phyloP scores from a whole-genome alignment of 495 filamentous ascomycete species.

The Penicillium parvum region DNA sequence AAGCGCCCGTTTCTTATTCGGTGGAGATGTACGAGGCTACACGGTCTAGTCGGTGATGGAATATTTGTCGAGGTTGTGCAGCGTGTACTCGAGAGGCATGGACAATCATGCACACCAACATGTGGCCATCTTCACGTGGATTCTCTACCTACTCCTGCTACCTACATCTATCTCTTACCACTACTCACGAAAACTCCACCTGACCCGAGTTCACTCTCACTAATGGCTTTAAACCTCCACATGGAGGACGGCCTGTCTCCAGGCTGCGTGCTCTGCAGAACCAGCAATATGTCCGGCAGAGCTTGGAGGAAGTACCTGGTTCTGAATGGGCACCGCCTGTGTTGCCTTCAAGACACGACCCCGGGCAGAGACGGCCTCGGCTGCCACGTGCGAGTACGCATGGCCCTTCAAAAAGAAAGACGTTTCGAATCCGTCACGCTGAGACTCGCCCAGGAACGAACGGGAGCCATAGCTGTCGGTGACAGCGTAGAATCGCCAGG shows the following conservation, averaged over 20 bases:
- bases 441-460: constrained; percentile 30
- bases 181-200: not conserved
- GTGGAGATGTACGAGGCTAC: too few species aligned
- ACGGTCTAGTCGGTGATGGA: too few species aligned
- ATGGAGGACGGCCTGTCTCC: constrained; percentile 9
- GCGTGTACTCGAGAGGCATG: too few species aligned
- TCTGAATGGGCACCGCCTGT: constrained; percentile 15
- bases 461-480: constrained; percentile 31
- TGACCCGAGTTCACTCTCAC: not conserved
- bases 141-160: too few species aligned
- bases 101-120: too few species aligned
- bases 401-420: constrained; percentile 17
- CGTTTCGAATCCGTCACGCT: constrained; percentile 38
- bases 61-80: too few species aligned
- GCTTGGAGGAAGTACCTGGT: constrained; percentile 17
- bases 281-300: not conserved
- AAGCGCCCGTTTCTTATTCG: too few species aligned
- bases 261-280: not conserved
- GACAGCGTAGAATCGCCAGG: constrained; percentile 37
- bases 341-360: constrained; percentile 28
- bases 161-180: too few species aligned
- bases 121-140: too few species aligned
- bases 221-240: not conserved
- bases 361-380: constrained; percentile 17
- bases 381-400: constrained; percentile 2